Base-by-base conservation (phyloP, 2,329 filamentous ascomycete genomes). In the Acrodontium crateriforme region DNA sequence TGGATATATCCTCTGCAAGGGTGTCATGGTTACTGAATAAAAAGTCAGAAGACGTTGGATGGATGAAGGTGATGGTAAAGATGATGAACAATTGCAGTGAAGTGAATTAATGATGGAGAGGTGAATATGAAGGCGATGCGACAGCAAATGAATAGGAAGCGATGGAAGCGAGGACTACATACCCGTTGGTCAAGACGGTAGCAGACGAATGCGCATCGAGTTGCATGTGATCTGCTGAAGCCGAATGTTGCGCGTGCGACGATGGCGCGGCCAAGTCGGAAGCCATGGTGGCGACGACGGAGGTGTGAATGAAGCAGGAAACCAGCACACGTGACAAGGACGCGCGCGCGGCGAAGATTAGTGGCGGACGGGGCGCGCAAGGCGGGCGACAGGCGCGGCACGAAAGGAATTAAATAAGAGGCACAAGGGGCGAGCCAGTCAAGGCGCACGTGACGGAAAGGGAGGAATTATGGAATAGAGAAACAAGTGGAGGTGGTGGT, bases 401-500 rank as follows among this genome's bases (percentile, higher is more conserved):
- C 8, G 10, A 20, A 20, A 24, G 8, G 24, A 26, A 16, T 23
- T 12, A 27, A 34, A 28, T 18, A 24, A 34, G 26, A 25, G 27
- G n/a, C n/a, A n/a, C n/a, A n/a, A n/a, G n/a, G n/a, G n/a, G n/a
- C n/a, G n/a, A n/a, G n/a, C n/a, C n/a, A n/a, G n/a, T 25, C 16
- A 30, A 30, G 10, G 20, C 28, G 31, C 31, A 18, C 20, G 13
- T 28, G 24, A 25, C 22, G 23, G 18, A 16, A 16, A 17, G 14
- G 13, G 8, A 18, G 25, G 12, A 10, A 18, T 19, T 6, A 27
- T 18, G 14, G 25, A 10, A 20, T 9, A 10, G 18, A 10, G 18
- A 9, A 10, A 10, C 18, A 20, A n/a, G n/a, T n/a, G n/a, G n/a
- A n/a, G n/a, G n/a, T n/a, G n/a, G n/a, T n/a, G n/a, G n/a, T n/a